Conservation (phyloP, 805 yeast species). For the Lachancea meyersii region DNA sequence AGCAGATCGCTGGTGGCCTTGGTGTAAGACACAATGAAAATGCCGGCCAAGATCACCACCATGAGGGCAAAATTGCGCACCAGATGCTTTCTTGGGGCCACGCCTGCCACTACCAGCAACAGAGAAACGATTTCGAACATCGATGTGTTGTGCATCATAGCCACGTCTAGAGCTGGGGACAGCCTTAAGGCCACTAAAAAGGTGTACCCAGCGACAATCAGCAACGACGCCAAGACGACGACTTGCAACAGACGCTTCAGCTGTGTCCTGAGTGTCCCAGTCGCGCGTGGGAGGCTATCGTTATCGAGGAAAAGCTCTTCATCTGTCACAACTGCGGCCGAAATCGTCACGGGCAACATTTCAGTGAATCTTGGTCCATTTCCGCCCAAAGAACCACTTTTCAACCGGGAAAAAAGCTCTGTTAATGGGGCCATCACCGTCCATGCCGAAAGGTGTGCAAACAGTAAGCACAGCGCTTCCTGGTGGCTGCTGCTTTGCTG, state of each 20-base stretch:
- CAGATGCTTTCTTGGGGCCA: conserved; percentile 22
- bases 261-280: neutral
- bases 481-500: neutral
- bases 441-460: conserved; percentile 9
- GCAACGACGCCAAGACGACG: conserved; percentile 16
- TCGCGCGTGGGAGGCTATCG: neutral
- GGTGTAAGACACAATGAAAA: conserved; percentile 29
- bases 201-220: conserved; percentile 17
- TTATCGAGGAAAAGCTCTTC: neutral
- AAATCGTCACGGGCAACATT: no score
- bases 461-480: conserved; percentile 4
- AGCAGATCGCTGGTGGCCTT: conserved; percentile 31
- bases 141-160: conserved; percentile 29
- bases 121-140: conserved; percentile 31
- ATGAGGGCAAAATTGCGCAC: conserved; percentile 26
- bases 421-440: conserved; percentile 5
- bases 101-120: conserved; percentile 28
- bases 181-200: conserved; percentile 23
- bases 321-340: neutral
- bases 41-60: conserved; percentile 26
- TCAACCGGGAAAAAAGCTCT: conserved; percentile 1
- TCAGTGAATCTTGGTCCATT: neutral
- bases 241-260: neutral
- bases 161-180: conserved; percentile 30
- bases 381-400: neutral